phyloP scores from a whole-genome alignment of 768 basidiomycete species.

The Auricularia auricula-judae region DNA sequence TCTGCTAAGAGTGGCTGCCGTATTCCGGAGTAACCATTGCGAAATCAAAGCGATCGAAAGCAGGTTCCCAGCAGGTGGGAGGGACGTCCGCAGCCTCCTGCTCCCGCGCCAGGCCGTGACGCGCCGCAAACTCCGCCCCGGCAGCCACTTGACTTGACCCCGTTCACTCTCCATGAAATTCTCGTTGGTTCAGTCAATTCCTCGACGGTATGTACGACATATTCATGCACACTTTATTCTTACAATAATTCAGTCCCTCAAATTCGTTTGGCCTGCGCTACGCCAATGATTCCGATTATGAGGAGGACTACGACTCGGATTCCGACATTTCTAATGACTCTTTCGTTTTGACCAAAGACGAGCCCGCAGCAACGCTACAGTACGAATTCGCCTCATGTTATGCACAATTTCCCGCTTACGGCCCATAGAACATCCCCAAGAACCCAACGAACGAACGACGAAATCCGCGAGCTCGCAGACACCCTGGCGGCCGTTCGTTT shows the following conservation, averaged over 20 bases:
- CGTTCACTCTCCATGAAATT: neutral
- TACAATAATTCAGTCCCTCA: neutral
- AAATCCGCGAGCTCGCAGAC: conserved; percentile 26
- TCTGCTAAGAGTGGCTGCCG: too few relatives aligned
- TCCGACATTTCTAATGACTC: neutral
- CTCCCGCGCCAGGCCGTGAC: too few relatives aligned
- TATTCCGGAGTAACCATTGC: too few relatives aligned
- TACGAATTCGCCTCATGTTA: neutral
- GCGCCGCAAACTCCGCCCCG: too few relatives aligned
- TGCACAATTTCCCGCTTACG: neutral
- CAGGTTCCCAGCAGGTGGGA: too few relatives aligned
- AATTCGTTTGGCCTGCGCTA: neutral
- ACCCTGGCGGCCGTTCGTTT: conserved; percentile 36
- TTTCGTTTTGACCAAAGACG: neutral
- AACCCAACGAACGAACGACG: neutral
- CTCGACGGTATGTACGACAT: neutral
- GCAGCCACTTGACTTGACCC: too few relatives aligned
- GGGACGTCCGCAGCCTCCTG: too few relatives aligned
- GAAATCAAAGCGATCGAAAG: too few relatives aligned
- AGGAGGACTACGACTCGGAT: neutral
- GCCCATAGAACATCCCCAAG: neutral
- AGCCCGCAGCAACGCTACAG: neutral
- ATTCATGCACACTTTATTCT: too few relatives aligned
- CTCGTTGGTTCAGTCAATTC: neutral
- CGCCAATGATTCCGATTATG: neutral